Percentiles rank a stretch among this genome's conserved stretches.
Conservation (phyloP, 768 basidiomycete species). For the Cystofilobasidium bisporidii region DNA sequence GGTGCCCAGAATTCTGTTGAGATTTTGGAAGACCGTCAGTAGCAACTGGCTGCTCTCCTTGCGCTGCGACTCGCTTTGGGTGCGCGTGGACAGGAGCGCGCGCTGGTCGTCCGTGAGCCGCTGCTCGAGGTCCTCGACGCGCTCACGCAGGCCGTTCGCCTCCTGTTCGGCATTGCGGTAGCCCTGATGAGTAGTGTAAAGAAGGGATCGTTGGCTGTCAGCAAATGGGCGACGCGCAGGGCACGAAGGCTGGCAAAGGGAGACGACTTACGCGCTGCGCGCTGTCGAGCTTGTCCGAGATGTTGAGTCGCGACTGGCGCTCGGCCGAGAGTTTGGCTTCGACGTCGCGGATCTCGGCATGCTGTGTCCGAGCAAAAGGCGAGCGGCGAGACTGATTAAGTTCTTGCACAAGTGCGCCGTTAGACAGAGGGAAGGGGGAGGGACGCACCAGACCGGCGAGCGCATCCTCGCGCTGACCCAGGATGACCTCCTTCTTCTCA, state of each 20-base stretch:
- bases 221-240: no score
- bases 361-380: conserved; percentile 36
- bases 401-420: no score
- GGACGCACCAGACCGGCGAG: conserved; percentile 56
- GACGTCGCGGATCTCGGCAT: conserved; percentile 71
- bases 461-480: conserved; percentile 59
- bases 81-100: conserved; percentile 58
- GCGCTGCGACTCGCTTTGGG: conserved; percentile 78
- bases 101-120: conserved; percentile 74
- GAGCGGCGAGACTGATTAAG: no score
- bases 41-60: conserved; percentile 87
- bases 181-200: conserved; percentile 35
- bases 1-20: conserved; percentile 78
- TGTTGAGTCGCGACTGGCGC: conserved; percentile 73
- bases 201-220: neutral
- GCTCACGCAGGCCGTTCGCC: conserved; percentile 50
- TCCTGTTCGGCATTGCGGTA: conserved; percentile 64
- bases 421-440: no score
- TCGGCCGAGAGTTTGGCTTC: conserved; percentile 68
- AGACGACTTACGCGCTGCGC: conserved; percentile 45
- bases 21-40: conserved; percentile 84
- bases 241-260: no score
- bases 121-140: conserved; percentile 65
- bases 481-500: conserved; percentile 54
- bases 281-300: conserved; percentile 79